These are phyloP conservation scores for Penicillium paneum DNA, from an alignment of 2,329 filamentous ascomycete species.

Conservation along the genomic window DNA sequence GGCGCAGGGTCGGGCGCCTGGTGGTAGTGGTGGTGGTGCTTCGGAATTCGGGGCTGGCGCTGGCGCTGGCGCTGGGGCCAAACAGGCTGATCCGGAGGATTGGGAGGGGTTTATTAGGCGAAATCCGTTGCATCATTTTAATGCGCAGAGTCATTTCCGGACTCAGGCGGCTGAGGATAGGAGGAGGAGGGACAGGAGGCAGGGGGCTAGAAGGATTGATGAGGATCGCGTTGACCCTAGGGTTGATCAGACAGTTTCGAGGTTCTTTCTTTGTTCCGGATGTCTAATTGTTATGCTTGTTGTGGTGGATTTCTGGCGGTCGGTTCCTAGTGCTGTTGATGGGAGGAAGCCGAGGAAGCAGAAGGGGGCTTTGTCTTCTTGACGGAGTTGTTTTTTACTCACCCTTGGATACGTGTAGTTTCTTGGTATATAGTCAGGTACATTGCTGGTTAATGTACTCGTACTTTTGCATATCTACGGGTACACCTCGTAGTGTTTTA, in stretches of 20 bases:
- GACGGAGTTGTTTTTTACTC: neutral
- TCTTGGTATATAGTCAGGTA: neutral
- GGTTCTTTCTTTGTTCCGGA: conserved; percentile 41
- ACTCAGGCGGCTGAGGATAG: conserved; percentile 67
- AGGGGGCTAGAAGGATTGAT: conserved; percentile 35
- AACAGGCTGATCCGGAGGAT: conserved; percentile 28
- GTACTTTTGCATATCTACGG: neutral
- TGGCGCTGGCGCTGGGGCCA: neutral
- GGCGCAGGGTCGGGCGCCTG: conserved; percentile 44
- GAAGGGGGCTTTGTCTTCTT: conserved; percentile 1
- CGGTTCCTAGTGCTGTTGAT: neutral
- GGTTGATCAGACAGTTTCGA: conserved; percentile 19
- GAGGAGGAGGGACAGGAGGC: conserved; percentile 46
- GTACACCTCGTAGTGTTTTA: neutral
- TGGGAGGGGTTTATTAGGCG: conserved; percentile 38
- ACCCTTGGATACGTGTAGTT: neutral
- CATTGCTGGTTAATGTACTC: conserved; percentile 1
- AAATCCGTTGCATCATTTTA: conserved; percentile 71
- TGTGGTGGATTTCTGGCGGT: conserved; percentile 12
- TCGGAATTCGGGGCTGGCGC: neutral
- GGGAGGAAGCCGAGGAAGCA: conserved; percentile 5
- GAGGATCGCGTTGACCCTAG: conserved; percentile 15
- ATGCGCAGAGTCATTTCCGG: conserved; percentile 66
- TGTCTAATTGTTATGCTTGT: conserved; percentile 35
- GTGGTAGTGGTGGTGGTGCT: conserved; percentile 20